Percentiles rank a stretch among this genome's conserved stretches.
Evolutionary conservation across 177 flowering plant species (phyloP).

Genomic region (Vitis hybrid): DNA sequence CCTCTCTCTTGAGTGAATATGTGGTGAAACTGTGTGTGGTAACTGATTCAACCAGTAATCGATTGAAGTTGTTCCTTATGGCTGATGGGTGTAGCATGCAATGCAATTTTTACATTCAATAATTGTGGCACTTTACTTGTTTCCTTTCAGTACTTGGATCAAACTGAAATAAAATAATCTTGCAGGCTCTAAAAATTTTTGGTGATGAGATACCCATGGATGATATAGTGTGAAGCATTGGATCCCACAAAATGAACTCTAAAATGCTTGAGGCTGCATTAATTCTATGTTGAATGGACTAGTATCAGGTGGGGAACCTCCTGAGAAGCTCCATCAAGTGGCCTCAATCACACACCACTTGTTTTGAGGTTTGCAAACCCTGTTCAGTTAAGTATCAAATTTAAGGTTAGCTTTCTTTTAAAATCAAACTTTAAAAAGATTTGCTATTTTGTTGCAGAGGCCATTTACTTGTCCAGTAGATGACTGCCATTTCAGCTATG

Average conservation of each 20-base stretch:
- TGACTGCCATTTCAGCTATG: conserved; percentile 68
- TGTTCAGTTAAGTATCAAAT: neutral
- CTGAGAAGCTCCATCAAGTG: conserved; percentile 98
- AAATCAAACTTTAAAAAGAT: neutral
- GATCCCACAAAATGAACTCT: conserved; percentile 12
- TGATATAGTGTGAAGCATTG: conserved; percentile 5
- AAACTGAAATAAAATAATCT: neutral
- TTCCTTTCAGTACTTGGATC: too few species aligned
- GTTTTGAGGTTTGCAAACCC: conserved; percentile 41
- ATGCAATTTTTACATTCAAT: too few species aligned
- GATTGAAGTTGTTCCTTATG: too few species aligned
- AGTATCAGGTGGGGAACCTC: conserved; percentile 99
- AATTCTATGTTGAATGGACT: neutral
- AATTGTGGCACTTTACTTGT: too few species aligned
- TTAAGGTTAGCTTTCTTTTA: neutral
- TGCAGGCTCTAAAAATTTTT: neutral
- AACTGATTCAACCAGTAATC: too few species aligned
- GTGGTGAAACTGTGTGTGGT: too few species aligned
- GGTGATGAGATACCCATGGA: neutral
- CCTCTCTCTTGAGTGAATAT: too few species aligned
- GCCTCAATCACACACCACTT: conserved; percentile 66
- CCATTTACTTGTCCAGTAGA: conserved; percentile 67
- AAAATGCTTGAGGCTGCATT: conserved; percentile 6
- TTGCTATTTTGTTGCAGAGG: conserved; percentile 45
- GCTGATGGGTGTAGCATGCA: too few species aligned